These are phyloP conservation scores for Septoria petroselini DNA, from an alignment of 2,329 filamentous ascomycete species.

Conservation along the genomic window DNA sequence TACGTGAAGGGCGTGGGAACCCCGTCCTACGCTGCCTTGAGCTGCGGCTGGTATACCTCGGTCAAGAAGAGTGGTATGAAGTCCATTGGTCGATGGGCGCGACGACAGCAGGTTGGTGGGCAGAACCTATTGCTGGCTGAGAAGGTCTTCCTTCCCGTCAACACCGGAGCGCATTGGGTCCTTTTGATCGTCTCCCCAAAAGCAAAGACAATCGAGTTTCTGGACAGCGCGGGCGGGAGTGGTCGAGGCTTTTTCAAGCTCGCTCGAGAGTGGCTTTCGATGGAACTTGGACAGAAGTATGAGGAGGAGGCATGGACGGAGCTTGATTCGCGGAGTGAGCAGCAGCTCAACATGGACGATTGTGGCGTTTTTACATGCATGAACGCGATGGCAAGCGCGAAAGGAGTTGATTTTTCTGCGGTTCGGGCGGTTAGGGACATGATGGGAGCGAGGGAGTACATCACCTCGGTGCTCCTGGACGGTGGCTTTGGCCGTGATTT, in stretches of 20 bases:
- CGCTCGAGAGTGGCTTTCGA: slow-evolving; percentile 54
- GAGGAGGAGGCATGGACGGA: slow-evolving; percentile 58
- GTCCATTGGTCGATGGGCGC: slow-evolving; percentile 55
- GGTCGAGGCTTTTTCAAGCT: slow-evolving; percentile 28
- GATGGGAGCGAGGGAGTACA: slow-evolving; percentile 44
- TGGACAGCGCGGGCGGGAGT: slow-evolving; percentile 62
- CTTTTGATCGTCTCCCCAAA: slow-evolving; percentile 64
- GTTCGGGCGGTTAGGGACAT: slow-evolving; percentile 27
- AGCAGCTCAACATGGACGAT: slow-evolving; percentile 66
- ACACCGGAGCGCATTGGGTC: slow-evolving; percentile 64
- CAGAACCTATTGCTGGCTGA: slow-evolving; percentile 63
- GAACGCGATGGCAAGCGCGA: slow-evolving; percentile 62
- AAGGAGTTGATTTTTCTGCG: slow-evolving; percentile 47
- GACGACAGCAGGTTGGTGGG: slow-evolving; percentile 57
- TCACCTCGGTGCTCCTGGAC: slow-evolving; percentile 65
- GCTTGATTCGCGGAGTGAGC: slow-evolving; percentile 49
- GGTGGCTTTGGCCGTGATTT: slow-evolving; percentile 64
- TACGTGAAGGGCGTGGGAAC: slow-evolving; percentile 47
- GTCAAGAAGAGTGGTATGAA: slow-evolving; percentile 50
- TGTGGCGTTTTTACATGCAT: slow-evolving; percentile 76
- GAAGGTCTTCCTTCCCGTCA: slow-evolving; percentile 66
- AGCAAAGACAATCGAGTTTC: slow-evolving; percentile 60
- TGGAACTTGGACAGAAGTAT: slow-evolving; percentile 57
- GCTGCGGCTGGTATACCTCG: slow-evolving; percentile 63
- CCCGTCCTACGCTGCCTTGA: slow-evolving; percentile 55